phyloP scores from a whole-genome alignment of 176 grass and related monocot species.

The Poa pratensis region DNA sequence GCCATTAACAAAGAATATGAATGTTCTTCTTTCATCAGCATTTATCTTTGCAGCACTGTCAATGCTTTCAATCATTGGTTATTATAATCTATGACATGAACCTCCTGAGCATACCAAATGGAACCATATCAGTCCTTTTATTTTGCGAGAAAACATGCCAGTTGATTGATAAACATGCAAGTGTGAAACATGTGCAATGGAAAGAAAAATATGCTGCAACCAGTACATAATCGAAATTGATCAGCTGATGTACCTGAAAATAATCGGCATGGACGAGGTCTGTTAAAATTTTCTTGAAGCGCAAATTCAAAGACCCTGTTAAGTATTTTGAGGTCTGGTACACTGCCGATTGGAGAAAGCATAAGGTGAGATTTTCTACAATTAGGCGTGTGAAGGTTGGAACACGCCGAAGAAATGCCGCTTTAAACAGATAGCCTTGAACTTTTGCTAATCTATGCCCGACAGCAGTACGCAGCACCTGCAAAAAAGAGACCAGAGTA shows the following conservation, averaged over 20 bases:
- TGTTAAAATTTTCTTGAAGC: slow-evolving; percentile 97
- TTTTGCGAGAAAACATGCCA: background rate
- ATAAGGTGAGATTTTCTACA: slow-evolving; percentile 83
- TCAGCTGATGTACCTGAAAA: slow-evolving; percentile 69
- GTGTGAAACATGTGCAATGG: background rate
- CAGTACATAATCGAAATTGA: background rate
- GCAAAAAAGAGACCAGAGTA: slow-evolving; percentile 39
- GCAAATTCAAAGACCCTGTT: slow-evolving; percentile 75
- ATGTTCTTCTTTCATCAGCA: background rate
- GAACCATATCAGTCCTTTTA: slow-evolving; percentile 22
- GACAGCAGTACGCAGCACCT: slow-evolving; percentile 90
- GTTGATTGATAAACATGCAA: slow-evolving; percentile 32
- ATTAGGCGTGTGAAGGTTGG: slow-evolving; percentile 82
- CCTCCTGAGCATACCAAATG: slow-evolving; percentile 10
- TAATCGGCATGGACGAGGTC: slow-evolving; percentile 90
- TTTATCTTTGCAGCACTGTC: background rate
- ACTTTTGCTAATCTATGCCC: slow-evolving; percentile 93
- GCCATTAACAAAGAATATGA: background rate
- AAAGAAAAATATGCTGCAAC: slow-evolving; percentile 28
- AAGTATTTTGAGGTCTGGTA: slow-evolving; percentile 91
- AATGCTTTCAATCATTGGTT: slow-evolving; percentile 17
- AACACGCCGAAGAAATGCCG: slow-evolving; percentile 89
- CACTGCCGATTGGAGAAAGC: slow-evolving; percentile 88
- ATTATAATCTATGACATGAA: slow-evolving; percentile 9
- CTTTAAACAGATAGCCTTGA: slow-evolving; percentile 95